Conservation (phyloP, 192 early-diverging fungal species). For the Coemansia pectinata region DNA sequence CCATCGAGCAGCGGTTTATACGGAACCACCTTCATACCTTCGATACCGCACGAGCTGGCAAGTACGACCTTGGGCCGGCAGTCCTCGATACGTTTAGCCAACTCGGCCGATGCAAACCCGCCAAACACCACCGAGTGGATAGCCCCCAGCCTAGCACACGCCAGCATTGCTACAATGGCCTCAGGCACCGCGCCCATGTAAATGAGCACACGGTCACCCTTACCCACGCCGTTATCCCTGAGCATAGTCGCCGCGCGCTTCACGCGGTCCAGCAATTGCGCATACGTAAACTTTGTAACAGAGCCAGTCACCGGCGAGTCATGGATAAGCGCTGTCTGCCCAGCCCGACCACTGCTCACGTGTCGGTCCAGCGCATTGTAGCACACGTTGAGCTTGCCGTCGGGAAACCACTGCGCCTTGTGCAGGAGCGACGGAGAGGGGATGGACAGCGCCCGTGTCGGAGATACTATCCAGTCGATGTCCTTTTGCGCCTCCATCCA, state of each 20-base stretch:
- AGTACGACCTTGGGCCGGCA: conserved; percentile 73
- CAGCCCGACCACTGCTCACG: conserved; percentile 56
- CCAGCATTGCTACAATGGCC: conserved; percentile 80
- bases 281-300: conserved; percentile 59
- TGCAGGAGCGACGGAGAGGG: conserved; percentile 17
- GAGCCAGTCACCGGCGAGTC: conserved; percentile 71
- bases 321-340: conserved; percentile 69
- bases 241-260: conserved; percentile 67
- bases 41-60: conserved; percentile 77
- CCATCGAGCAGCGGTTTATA: conserved; percentile 79
- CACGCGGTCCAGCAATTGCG: conserved; percentile 67
- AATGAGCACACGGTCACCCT: conserved; percentile 76
- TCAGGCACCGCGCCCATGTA: conserved; percentile 87
- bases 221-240: conserved; percentile 58
- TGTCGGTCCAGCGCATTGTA: conserved; percentile 69
- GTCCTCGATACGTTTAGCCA: conserved; percentile 84
- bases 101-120: conserved; percentile 71
- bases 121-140: conserved; percentile 83
- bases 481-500: conserved; percentile 24
- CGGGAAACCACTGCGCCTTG: conserved; percentile 66
- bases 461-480: conserved; percentile 40
- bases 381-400: conserved; percentile 74
- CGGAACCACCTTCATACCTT: conserved; percentile 67
- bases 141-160: conserved; percentile 79
- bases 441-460: conserved; percentile 54